Evolutionary conservation across 2,329 filamentous ascomycete species (phyloP), one percentile per base, ranked within the genome.

Genomic region (Dichotomopilus funicola): DNA sequence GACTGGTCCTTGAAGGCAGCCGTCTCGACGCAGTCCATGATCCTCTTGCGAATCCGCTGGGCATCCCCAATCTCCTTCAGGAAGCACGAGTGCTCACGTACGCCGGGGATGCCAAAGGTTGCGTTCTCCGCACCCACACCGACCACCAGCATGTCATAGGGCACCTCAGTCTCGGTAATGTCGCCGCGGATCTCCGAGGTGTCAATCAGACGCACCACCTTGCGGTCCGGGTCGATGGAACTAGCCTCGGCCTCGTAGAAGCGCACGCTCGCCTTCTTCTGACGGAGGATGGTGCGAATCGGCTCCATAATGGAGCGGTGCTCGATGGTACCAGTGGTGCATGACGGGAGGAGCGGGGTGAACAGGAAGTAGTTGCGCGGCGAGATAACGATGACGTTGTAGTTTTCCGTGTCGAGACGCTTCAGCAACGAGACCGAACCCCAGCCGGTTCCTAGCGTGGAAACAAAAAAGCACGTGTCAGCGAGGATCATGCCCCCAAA

Each of bases 291-390:
- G 71, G 94, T 90, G 70, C 94, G 90, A 67, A 99, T 87, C 55
- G 94, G 94, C 78, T 99, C 94, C 94, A 99, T 99, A 75, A 99
- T 99, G 69, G 91, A 97, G 71, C 94, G 90, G 78, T 97, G 94
- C 80, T 99, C 94, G 73, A 99, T 94, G 66, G 90, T 88, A 67
- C 94, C 94, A 63, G 92, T 96, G 51, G 94, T 97, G 76, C 94
- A 99, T 70, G 92, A 97, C 62, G 94, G 94, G 59, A 99, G 83
- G 57, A 99, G 85, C 58, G 94, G 94, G 35, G 94, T 99, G 81
- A 99, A 99, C 65, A 99, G 87, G 85, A 99, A 99, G 83, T 96
- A 99, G 78, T 99, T 99, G 71, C 94, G 89, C 53, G 94, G 94
- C 49, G 94, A 97, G 72, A 99, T 89, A 71, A 99, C 91, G 70